These are phyloP conservation scores for apple (Malus domestica) DNA, from an alignment of 306 rosid genomes.

Conservation along the genomic window DNA sequence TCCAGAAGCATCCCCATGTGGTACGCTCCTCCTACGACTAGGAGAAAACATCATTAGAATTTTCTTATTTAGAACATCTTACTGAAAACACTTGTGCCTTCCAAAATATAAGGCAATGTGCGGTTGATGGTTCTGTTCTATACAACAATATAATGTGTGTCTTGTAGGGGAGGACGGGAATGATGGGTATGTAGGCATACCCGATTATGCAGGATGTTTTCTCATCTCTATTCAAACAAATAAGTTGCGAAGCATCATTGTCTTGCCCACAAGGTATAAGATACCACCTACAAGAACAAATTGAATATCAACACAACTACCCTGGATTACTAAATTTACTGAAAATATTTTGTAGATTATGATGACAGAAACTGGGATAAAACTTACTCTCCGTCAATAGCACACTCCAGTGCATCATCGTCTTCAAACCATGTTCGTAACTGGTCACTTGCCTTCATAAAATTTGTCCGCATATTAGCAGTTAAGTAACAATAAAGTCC, in stretches of 20 bases:
- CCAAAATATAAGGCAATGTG: neutral
- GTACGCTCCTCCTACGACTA: slow-evolving; percentile 42
- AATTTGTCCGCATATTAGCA: slow-evolving; percentile 23
- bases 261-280: slow-evolving; percentile 61
- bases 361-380: neutral
- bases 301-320: neutral
- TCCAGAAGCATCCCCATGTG: slow-evolving; percentile 30
- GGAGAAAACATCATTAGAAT: slow-evolving; percentile 8
- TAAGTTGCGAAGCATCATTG: slow-evolving; percentile 37
- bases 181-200: slow-evolving; percentile 28
- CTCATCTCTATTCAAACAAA: slow-evolving; percentile 56
- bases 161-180: neutral
- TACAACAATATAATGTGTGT: neutral
- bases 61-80: neutral
- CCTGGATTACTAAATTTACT: neutral
- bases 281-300: slow-evolving; percentile 53
- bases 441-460: slow-evolving; percentile 65
- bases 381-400: slow-evolving; percentile 84
- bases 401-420: slow-evolving; percentile 86
- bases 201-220: slow-evolving; percentile 53
- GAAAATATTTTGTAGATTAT: neutral
- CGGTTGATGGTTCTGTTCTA: neutral
- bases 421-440: slow-evolving; percentile 75
- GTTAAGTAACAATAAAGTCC: slow-evolving; percentile 12
- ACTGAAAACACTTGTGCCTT: neutral